Evolutionary conservation across 306 rosid species (phyloP).

Genomic region (Vicia villosa): DNA sequence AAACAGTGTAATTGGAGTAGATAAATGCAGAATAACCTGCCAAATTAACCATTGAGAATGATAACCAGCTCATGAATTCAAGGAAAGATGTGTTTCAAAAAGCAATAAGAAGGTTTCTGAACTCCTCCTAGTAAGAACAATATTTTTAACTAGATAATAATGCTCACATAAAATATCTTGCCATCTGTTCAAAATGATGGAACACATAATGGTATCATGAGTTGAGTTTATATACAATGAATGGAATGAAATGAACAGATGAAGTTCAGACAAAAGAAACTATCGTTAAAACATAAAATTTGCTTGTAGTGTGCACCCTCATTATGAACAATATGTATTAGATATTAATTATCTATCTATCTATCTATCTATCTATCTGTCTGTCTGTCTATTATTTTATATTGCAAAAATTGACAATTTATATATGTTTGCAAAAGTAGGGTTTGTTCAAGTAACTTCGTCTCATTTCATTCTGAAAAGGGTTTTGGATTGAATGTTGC

Average conservation of each 20-base stretch:
- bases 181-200: slow-evolving; percentile 23
- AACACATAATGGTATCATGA: slow-evolving; percentile 2
- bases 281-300: background rate
- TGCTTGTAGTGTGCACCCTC: background rate
- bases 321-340: background rate
- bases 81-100: background rate
- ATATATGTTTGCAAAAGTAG: no score
- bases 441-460: no score
- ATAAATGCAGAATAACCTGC: slow-evolving; percentile 82
- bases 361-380: background rate
- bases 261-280: background rate
- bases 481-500: no score
- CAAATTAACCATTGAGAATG: slow-evolving; percentile 34
- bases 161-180: slow-evolving; percentile 12
- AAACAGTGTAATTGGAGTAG: slow-evolving; percentile 87
- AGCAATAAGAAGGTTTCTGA: slow-evolving; percentile 25
- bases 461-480: no score
- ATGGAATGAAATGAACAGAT: background rate
- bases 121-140: slow-evolving; percentile 19
- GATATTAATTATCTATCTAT: background rate
- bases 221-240: background rate
- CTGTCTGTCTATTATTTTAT: no score
- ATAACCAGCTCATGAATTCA: slow-evolving; percentile 8
- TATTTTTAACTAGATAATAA: slow-evolving; percentile 13
- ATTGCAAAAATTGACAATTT: no score